Evolutionary conservation across 345 rosid genomes (phyloP).

Genomic region (Nephelium lappaceum): DNA sequence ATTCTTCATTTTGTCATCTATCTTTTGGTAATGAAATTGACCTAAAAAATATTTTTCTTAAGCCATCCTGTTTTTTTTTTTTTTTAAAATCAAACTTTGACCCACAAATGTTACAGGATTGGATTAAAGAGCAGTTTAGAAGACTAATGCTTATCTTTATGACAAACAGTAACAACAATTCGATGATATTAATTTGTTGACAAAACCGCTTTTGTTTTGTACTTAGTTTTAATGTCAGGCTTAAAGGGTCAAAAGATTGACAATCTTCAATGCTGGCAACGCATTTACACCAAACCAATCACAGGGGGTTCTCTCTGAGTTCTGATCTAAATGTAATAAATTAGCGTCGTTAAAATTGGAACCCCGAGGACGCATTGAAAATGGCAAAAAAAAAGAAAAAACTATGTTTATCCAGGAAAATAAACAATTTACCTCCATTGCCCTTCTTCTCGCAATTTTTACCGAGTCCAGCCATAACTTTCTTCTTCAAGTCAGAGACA

Average conservation of each 20-base stretch:
- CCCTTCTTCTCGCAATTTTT: slow-evolving; percentile 77
- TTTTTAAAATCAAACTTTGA: background rate
- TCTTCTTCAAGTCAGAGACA: slow-evolving; percentile 85
- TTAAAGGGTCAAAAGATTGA: background rate
- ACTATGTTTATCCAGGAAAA: background rate
- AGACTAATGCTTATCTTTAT: background rate
- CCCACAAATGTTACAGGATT: background rate
- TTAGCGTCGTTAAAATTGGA: slow-evolving; percentile 20
- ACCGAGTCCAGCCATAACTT: slow-evolving; percentile 80
- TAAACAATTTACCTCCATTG: slow-evolving; percentile 76
- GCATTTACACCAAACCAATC: slow-evolving; percentile 25
- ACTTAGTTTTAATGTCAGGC: background rate
- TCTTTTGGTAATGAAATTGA: background rate
- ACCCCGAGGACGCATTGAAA: background rate
- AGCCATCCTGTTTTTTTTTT: background rate
- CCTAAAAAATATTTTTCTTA: background rate
- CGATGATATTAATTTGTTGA: background rate
- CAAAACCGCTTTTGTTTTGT: background rate
- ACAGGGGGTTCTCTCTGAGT: background rate
- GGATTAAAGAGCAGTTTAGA: background rate
- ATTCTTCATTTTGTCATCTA: too few species aligned
- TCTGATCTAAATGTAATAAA: slow-evolving; percentile 20
- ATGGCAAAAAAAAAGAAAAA: background rate
- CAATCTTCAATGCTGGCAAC: slow-evolving; percentile 7
- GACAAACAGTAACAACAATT: background rate